A percentile compares a stretch with the other conserved stretches of the same genome.
Evolutionary conservation across 495 filamentous ascomycete species (phyloP).

Genomic region (Xylaria castorea): DNA sequence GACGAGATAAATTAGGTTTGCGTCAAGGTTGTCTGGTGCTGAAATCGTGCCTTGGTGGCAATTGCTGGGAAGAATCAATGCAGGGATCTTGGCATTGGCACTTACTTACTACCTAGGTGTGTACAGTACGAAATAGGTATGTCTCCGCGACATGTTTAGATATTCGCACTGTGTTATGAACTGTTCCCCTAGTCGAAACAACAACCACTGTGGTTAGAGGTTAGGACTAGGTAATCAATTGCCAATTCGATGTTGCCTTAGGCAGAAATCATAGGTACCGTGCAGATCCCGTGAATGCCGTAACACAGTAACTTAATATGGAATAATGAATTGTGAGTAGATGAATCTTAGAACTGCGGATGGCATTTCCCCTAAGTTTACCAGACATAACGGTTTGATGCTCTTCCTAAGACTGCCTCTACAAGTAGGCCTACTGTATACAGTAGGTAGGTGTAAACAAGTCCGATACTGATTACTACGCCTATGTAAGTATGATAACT

Average conservation of each 20-base stretch:
- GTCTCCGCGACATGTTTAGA: neutral
- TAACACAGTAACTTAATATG: too few species aligned
- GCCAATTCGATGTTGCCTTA: neutral
- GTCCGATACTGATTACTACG: neutral
- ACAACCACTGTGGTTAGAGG: too few species aligned
- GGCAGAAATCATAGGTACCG: too few species aligned
- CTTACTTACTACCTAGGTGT: too few species aligned
- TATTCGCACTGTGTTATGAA: neutral
- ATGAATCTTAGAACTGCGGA: too few species aligned
- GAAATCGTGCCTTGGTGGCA: neutral
- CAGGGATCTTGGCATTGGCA: conserved; percentile 1
- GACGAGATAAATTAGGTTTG: neutral
- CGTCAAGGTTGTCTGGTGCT: neutral
- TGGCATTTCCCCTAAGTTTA: too few species aligned
- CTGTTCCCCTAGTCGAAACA: neutral
- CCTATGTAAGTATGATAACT: neutral
- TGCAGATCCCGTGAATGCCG: too few species aligned
- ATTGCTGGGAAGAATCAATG: conserved; percentile 4
- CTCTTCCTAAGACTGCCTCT: neutral
- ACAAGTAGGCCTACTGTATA: too few species aligned
- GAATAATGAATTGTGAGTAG: too few species aligned
- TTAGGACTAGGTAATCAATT: neutral
- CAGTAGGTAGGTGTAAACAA: neutral
- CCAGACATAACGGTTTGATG: too few species aligned
- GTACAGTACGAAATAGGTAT: neutral